phyloP scores from a whole-genome alignment of 805 yeast species.

The Starmerella apis region DNA sequence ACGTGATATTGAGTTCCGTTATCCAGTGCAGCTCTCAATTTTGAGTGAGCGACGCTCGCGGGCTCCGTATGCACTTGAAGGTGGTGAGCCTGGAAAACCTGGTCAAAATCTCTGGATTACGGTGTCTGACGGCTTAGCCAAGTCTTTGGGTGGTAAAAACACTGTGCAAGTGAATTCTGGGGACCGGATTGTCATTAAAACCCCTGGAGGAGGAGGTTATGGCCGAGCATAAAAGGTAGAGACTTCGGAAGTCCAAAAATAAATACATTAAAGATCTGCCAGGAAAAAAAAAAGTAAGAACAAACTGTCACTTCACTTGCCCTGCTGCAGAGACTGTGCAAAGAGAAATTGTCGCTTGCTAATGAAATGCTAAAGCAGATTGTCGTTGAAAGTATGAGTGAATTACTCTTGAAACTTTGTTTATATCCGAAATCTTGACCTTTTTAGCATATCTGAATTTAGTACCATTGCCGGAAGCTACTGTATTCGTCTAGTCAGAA shows the following conservation, averaged over 20 bases:
- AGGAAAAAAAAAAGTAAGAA: neutral
- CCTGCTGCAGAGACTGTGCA: too few relatives aligned
- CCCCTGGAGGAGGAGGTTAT: conserved; percentile 86
- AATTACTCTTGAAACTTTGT: too few relatives aligned
- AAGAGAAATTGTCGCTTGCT: too few relatives aligned
- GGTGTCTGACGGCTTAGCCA: conserved; percentile 23
- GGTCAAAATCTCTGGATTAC: conserved; percentile 49
- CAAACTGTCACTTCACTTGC: too few relatives aligned
- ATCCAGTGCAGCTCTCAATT: conserved; percentile 64
- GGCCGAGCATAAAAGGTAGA: conserved; percentile 34
- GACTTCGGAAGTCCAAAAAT: too few relatives aligned
- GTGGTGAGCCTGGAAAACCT: conserved; percentile 65
- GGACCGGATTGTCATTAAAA: conserved; percentile 54
- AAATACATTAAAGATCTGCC: too few relatives aligned
- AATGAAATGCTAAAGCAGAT: too few relatives aligned
- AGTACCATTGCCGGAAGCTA: too few relatives aligned
- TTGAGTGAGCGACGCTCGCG: conserved; percentile 74
- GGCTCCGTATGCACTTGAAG: conserved; percentile 78
- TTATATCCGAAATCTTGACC: too few relatives aligned
- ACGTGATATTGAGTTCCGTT: conserved; percentile 72
- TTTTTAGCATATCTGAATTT: too few relatives aligned
- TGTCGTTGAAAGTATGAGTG: too few relatives aligned
- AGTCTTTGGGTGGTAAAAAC: conserved; percentile 57
- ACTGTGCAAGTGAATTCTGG: conserved; percentile 49
- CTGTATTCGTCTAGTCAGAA: too few relatives aligned